A percentile compares a stretch with the other conserved stretches of the same genome.
Conservation (phyloP, 2,329 filamentous ascomycete genomes). For the Aspergillus eucalypticola region DNA sequence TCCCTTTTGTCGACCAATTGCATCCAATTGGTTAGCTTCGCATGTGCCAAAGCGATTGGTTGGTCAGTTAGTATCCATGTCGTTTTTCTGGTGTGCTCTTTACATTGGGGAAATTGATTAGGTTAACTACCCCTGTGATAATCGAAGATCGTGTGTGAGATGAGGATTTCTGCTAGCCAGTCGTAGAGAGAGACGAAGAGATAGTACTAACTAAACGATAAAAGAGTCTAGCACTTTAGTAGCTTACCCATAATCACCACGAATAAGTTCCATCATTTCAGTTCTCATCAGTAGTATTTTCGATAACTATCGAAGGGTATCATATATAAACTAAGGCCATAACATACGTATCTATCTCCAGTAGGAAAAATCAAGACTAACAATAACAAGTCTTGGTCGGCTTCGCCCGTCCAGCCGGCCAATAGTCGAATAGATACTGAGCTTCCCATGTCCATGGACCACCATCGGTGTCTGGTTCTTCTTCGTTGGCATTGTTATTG, state of each 20-base stretch:
- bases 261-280: no score
- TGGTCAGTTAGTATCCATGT: background rate
- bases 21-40: no score
- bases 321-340: no score
- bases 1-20: no score
- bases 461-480: conserved; percentile 31
- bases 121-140: conserved; percentile 3
- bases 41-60: background rate
- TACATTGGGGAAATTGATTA: conserved; percentile 14
- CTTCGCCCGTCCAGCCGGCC: conserved; percentile 42
- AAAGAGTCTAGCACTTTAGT: no score
- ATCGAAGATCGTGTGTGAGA: conserved; percentile 14
- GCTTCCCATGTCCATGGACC: conserved; percentile 46
- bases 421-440: conserved; percentile 46
- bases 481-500: background rate
- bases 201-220: no score
- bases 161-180: background rate
- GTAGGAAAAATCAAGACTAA: background rate
- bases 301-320: no score
- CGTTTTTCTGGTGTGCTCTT: conserved; percentile 1
- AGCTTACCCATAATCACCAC: no score
- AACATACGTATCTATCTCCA: no score
- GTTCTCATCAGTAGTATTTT: no score
- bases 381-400: background rate
- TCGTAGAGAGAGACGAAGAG: background rate